Percentiles rank a stretch among this genome's conserved stretches.
Evolutionary conservation across 352 stramenopile genomes (phyloP).

Genomic region (Phytophthora podocarpi): DNA sequence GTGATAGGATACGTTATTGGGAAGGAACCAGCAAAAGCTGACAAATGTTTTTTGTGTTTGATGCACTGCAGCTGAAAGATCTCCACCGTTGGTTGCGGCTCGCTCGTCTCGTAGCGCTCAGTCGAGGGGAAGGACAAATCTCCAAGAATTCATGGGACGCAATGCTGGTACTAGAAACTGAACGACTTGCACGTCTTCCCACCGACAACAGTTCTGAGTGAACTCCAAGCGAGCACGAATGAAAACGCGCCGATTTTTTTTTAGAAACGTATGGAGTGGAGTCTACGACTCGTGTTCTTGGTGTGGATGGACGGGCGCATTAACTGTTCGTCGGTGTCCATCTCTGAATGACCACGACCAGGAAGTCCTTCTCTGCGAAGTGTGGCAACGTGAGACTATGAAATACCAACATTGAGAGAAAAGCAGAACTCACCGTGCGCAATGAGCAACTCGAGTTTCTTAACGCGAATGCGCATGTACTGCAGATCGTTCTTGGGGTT

Average conservation of each 20-base stretch:
- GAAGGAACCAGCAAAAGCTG: background rate
- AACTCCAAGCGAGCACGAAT: conserved; percentile 14
- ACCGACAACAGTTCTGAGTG: conserved; percentile 13
- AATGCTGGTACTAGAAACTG: conserved; percentile 62
- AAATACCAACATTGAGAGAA: background rate
- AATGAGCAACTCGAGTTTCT: conserved; percentile 93
- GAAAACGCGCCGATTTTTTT: conserved; percentile 15
- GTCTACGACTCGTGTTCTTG: conserved; percentile 9
- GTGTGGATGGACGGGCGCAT: background rate
- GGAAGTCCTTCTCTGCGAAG: conserved; percentile 88
- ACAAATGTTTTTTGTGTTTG: conserved; percentile 5
- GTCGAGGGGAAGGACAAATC: conserved; percentile 58
- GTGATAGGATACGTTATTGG: background rate
- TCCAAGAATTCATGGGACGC: conserved; percentile 54
- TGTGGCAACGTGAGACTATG: background rate
- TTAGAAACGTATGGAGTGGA: conserved; percentile 12
- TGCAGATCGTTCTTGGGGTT: conserved; percentile 95
- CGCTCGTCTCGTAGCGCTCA: conserved; percentile 72
- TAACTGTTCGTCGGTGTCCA: conserved; percentile 74
- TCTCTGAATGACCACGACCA: conserved; percentile 95
- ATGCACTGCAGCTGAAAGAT: conserved; percentile 62
- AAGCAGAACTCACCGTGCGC: conserved; percentile 73
- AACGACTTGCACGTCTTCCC: conserved; percentile 40
- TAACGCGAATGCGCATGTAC: conserved; percentile 93
- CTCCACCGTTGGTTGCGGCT: conserved; percentile 80